Base-by-base conservation (phyloP, 2,329 filamentous ascomycete species). In the Diaporthe citriasiana region DNA sequence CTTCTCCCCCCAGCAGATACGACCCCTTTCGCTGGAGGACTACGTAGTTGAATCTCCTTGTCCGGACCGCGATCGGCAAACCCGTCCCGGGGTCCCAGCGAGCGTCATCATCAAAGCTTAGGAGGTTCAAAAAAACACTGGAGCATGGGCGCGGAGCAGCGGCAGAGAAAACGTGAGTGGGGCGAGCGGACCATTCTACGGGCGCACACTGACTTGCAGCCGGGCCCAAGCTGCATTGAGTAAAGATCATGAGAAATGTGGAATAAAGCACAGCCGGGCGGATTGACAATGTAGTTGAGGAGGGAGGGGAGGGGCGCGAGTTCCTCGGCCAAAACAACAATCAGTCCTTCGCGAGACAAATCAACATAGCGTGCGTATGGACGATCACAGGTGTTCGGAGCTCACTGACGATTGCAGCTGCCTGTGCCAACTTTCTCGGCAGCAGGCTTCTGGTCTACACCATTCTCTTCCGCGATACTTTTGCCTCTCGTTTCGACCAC, bases 51-150 rank as follows among this genome's bases (percentile, higher is more conserved):
- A 66, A 51, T 30, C 13, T n/a, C 47, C 33, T 68, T 53, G 63
- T 35, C 40, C 68, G 72, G 68, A 66, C 72, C 72, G 72, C 63
- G 57, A 51, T 55, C 72, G 72, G 72, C 68, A 56, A 71, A 40
- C 40, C 66, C n/a, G 40, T 65, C 51, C 66, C 27, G 45, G 42
- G 63, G 45, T 33, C 47, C 47, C 47, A 40, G 50, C 17, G 51
- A 38, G 45, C 69, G 68, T 55, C 50, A 68, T 66, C 33, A 71
- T 56, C 56, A 60, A 60, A 70, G 22, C 42, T 50, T 59, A 45
- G 30, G 40, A 59, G 30, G 40, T 7, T 51, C 10, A 17, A 51
- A 17, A 53, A 27, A 38, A 27, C 7, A 51, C 30, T 51, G 63
- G 45, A 35, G 45, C 63, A 53, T 68, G 40, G 63, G 63, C 63